Conservation (phyloP, 108 stramenopile genomes). For the Nannochloropsis oceanica region DNA sequence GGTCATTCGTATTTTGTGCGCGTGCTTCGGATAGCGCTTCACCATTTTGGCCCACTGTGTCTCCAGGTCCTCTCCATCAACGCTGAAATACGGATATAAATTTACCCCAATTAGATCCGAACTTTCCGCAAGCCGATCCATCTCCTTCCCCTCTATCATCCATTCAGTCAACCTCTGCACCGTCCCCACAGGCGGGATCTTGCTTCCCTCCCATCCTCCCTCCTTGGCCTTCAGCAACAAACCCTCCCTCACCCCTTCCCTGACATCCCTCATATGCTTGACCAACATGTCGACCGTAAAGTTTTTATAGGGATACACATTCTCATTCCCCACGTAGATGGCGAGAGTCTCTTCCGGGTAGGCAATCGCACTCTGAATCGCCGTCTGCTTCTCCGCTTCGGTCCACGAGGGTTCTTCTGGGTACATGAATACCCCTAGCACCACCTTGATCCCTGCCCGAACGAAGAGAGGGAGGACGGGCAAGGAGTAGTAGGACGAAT, state of each 20-base stretch:
- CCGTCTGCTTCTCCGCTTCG: not conserved
- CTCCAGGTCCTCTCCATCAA: not conserved
- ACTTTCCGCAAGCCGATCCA: not conserved
- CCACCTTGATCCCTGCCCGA: not conserved
- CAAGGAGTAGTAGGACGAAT: not conserved
- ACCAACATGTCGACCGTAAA: not conserved
- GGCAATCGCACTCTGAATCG: not conserved
- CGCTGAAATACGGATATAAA: not conserved
- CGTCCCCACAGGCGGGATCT: not conserved
- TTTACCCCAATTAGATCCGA: not conserved
- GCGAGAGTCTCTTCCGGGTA: not conserved
- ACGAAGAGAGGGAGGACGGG: not conserved
- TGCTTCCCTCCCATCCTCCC: not conserved
- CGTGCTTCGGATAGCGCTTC: not conserved
- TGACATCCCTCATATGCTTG: not conserved
- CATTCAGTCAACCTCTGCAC: not conserved
- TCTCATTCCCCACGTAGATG: not conserved
- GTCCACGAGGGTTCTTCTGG: not conserved
- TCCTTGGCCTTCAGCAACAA: not conserved
- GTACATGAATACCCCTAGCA: not conserved
- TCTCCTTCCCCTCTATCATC: not conserved
- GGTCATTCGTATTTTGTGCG: not conserved
- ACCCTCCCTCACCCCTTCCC: not conserved
- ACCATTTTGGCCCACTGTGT: not conserved
- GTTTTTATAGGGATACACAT: not conserved